Base-by-base conservation (phyloP, 345 rosid species). In the Salix koriyanagi region DNA sequence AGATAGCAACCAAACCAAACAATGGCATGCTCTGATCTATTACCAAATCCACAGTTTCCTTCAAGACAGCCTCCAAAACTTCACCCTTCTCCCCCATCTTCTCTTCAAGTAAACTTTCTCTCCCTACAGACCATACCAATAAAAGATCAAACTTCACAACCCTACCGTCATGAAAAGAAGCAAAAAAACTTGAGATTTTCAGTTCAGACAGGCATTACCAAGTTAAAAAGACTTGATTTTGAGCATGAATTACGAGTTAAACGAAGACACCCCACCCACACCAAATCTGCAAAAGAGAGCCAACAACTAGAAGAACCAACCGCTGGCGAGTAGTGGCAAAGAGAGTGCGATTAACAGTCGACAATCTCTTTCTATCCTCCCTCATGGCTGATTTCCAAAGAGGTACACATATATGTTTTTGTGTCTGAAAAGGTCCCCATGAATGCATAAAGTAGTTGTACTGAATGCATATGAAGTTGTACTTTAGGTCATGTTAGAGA, bases 11-110 rank as follows among this genome's bases (percentile, higher is more conserved):
- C 19, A 36, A 69, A 73, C 16, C 39, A n/a, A 34, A 68, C 65
- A 80, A 72, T 72, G 81, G 81, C 72, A 60, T 54, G 70, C 67
- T 71, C 85, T 88, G 96, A 92, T 96, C 97, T 87, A 77, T 87
- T 93, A 96, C 99, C 98, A 96, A 89, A 88, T 96, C 99, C 87
- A 96, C 99, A 54, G 92, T 82, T 88, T 96, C 98, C 87, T 96
- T 96, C 89, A 93, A 79, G 25, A 93, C 97, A 48, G 94, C 98
- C 69, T 96, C 97, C 86, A 96, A 85, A 78, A 88, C 92, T 82
- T 95, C 99, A 78, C 81, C 83, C 79, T 91, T 90, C 30, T 89
- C 96, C 64, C 80, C 94, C 98, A 88, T 87, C 74, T 52, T 44
- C 68, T 56, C 62, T 25, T 56, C 9, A n/a, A 56, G 26, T 56